A percentile compares a stretch with the other conserved stretches of the same genome.
These are phyloP conservation scores for Pichia manshurica DNA, from an alignment of 805 yeast genomes.

Conservation along the genomic window DNA sequence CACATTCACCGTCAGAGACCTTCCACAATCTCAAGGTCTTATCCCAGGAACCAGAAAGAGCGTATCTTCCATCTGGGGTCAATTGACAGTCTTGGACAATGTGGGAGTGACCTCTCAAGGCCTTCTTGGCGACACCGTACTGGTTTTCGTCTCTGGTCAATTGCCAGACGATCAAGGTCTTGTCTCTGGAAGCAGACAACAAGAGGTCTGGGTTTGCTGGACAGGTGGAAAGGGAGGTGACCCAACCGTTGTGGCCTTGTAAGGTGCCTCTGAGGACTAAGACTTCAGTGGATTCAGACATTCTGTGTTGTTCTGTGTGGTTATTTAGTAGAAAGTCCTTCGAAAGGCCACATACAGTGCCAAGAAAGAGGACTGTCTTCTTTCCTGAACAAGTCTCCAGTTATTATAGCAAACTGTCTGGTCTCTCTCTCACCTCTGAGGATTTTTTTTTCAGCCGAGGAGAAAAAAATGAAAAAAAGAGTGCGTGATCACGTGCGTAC, in stretches of 20 bases:
- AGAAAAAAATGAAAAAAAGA: no score
- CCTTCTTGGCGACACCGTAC: conserved; percentile 97
- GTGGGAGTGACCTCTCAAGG: conserved; percentile 98
- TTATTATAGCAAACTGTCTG: no score
- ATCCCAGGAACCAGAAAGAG: conserved; percentile 99
- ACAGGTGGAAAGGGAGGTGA: conserved; percentile 96
- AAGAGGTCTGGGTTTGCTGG: conserved; percentile 96
- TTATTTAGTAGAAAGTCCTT: not conserved
- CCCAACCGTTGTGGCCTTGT: conserved; percentile 96
- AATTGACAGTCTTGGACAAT: conserved; percentile 96
- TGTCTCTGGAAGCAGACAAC: conserved; percentile 98
- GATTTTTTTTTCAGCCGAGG: no score
- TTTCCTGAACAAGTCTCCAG: no score
- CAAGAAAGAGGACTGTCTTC: no score
- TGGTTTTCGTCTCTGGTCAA: conserved; percentile 91
- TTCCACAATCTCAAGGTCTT: conserved; percentile 99
- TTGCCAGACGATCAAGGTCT: conserved; percentile 97
- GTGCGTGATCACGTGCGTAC: not conserved
- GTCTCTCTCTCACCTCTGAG: no score
- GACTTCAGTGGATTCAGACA: conserved; percentile 73
- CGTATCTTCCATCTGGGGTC: conserved; percentile 96
- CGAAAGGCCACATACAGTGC: not conserved
- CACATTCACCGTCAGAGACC: conserved; percentile 86
- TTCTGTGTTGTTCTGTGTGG: conserved; percentile 21
- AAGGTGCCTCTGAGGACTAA: conserved; percentile 99